Conservation (phyloP, 148 eudicot species). For the Rhododendron molle region DNA sequence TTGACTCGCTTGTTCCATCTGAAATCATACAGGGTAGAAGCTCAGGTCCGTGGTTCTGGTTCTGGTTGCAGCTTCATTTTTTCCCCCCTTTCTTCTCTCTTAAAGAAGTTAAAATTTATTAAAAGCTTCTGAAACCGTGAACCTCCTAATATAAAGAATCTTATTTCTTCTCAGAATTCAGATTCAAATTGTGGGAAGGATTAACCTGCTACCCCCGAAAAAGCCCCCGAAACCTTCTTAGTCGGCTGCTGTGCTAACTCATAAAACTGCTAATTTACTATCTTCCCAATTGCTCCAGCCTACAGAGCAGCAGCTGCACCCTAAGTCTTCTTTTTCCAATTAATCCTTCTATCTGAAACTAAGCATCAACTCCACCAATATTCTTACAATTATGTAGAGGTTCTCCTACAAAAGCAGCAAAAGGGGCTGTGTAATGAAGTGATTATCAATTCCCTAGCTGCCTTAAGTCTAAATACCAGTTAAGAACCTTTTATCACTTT, state of each 20-base stretch:
- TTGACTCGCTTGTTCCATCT: constrained; percentile 49
- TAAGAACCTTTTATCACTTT: not conserved
- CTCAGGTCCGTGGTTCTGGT: constrained; percentile 68
- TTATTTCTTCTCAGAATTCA: not conserved
- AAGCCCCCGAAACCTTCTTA: not conserved
- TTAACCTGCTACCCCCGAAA: not conserved
- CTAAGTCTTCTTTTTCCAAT: not conserved
- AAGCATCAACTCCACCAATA: not conserved
- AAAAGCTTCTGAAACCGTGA: not conserved
- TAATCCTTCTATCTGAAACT: not conserved
- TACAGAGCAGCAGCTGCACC: not conserved
- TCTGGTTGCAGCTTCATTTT: constrained; percentile 46
- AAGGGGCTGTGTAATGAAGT: not conserved
- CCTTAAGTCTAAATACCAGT: not conserved
- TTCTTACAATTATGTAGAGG: not conserved
- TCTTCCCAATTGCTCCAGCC: not conserved
- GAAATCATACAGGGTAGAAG: constrained; percentile 72
- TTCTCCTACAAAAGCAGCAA: not conserved
- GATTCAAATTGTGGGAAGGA: not conserved
- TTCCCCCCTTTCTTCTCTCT: constrained; percentile 8
- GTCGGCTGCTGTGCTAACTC: not conserved
- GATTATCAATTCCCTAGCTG: not conserved
- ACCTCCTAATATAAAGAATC: not conserved
- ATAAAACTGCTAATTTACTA: not conserved
- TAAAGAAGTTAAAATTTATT: not conserved